Base-by-base conservation (phyloP, 2,329 filamentous ascomycete species). In the Colletotrichum cordylinicola region DNA sequence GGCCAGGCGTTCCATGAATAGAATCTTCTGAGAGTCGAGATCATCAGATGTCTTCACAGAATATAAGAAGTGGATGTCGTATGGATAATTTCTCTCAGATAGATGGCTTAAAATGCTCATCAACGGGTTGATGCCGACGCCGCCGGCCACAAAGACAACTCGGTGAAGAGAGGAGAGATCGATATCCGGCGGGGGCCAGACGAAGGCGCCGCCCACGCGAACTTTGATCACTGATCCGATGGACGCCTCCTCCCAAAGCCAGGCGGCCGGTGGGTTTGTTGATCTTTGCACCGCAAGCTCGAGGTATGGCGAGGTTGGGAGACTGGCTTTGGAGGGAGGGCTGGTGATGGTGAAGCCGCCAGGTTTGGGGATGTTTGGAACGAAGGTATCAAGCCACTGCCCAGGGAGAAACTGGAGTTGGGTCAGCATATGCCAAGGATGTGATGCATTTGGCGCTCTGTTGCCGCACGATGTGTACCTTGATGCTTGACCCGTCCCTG, bases 291-390 rank as follows among this genome's bases (percentile, higher is more conserved):
- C 90, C 1, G 95, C 95, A 8, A 98, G 90, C 83, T 98, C 95
- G 62, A 98, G 85, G 83, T 93, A 94, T 0, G 85, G 83, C 12
- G 67, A 33, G 8, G 67, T 37, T 8, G 68, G 68, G 10, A 72
- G 76, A 27, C 83, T 76, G 4, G 91, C 89, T 70, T 88, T 85
- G 56, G 88, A 89, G 0, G 95, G 95, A 0, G 93, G 86, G 2
- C 94, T 97, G 8, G 95, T 96, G 78, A 98, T 94, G 56, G 95
- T 98, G 87, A 98, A 98, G 74, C 96, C 96, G 39, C 96, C 96
- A 5, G 95, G 93, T 82, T 93, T 92, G 58, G 89, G 80, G 60
- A 95, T 85, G 48, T 87, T 87, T 2, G 96, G 95, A 69, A 95
- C 90, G 82, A 94, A 93, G 8, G 95, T 93, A 82, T 98, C 96